Conservation (phyloP, 2,329 filamentous ascomycete genomes). For the Pestalotiopsis sp. region DNA sequence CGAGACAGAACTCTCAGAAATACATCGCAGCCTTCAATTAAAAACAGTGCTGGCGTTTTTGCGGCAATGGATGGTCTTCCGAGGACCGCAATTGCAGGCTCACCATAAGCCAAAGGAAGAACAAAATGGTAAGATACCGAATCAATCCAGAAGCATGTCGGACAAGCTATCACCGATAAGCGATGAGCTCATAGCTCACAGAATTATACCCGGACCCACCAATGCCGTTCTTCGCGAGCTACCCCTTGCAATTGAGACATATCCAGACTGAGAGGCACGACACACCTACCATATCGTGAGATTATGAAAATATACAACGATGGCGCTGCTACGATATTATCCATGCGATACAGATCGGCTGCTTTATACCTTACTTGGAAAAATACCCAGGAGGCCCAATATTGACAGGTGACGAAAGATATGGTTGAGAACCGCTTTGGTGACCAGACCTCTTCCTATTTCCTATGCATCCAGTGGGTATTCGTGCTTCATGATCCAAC, state of each 20-base stretch:
- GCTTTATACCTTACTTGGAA: too few relatives aligned
- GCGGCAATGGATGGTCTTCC: neutral
- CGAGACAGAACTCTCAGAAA: neutral
- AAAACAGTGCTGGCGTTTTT: neutral
- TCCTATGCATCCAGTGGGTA: neutral
- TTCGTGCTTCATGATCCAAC: constrained; percentile 4
- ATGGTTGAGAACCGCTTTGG: too few relatives aligned
- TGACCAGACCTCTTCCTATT: too few relatives aligned
- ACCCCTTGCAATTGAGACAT: too few relatives aligned
- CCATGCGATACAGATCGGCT: too few relatives aligned
- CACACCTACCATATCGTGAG: too few relatives aligned
- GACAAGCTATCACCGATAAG: neutral
- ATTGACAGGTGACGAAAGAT: too few relatives aligned
- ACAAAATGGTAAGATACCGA: neutral
- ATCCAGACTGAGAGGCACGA: too few relatives aligned
- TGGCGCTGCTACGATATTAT: too few relatives aligned
- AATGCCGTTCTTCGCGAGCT: neutral
- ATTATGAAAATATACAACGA: too few relatives aligned
- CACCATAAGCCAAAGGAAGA: neutral
- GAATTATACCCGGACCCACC: neutral
- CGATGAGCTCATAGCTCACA: neutral
- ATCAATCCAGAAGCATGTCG: neutral
- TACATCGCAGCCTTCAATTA: neutral
- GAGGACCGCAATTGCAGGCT: neutral
- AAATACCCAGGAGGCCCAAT: too few relatives aligned